Conservation (phyloP, 768 basidiomycete species). For the Tricholoma bakamatsutake region DNA sequence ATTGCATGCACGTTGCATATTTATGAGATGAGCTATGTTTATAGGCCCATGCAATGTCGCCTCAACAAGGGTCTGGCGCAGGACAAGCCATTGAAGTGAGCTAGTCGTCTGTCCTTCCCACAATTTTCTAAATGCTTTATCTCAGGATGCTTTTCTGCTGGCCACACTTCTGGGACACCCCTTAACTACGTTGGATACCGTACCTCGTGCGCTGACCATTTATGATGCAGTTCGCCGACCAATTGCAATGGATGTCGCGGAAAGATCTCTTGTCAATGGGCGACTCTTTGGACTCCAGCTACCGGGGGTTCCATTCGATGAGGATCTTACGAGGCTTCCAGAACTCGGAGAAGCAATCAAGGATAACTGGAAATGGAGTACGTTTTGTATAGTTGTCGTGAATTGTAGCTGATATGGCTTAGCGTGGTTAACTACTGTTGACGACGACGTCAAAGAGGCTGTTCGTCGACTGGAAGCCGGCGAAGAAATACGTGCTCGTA, state of each 20-base stretch:
- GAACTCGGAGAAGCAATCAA: conserved; percentile 24
- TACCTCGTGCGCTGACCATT: conserved; percentile 25
- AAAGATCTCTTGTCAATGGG: conserved; percentile 23
- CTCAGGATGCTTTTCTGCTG: conserved; percentile 12
- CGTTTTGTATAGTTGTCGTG: neutral
- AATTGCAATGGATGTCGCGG: conserved; percentile 23
- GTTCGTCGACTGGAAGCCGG: neutral
- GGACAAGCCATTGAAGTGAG: conserved; percentile 47
- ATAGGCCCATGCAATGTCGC: conserved; percentile 42
- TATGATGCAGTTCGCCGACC: conserved; percentile 35
- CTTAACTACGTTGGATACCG: conserved; percentile 15
- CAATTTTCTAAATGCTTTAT: neutral
- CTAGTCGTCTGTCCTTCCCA: neutral
- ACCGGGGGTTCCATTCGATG: conserved; percentile 14
- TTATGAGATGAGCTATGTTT: neutral
- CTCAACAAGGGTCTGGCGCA: conserved; percentile 42
- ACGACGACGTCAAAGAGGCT: conserved; percentile 5
- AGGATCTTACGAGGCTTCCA: conserved; percentile 13
- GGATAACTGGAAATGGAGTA: conserved; percentile 25
- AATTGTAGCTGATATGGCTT: neutral
- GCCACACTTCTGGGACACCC: conserved; percentile 13
- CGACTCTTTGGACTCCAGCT: conserved; percentile 21
- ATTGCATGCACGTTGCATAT: neutral
- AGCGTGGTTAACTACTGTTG: conserved; percentile 12
- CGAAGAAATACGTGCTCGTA: neutral